These are phyloP conservation scores for Xylariaceae sp. DNA, from an alignment of 2,329 filamentous ascomycete genomes.

Conservation along the genomic window DNA sequence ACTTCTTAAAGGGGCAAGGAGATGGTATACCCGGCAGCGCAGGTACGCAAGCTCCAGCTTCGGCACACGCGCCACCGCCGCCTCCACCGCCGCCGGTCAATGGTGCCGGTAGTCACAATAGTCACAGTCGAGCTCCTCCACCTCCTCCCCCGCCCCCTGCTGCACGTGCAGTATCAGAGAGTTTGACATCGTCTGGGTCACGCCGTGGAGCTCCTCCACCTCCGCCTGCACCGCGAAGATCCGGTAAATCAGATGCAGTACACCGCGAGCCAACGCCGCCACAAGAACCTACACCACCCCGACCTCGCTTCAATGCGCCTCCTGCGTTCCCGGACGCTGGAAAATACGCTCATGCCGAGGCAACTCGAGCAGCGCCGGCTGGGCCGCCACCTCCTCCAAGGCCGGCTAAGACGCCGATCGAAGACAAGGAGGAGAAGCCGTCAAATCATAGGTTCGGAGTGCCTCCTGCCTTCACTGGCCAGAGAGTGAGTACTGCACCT, in stretches of 20 bases:
- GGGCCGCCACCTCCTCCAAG: constrained; percentile 69
- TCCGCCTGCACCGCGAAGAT: constrained; percentile 63
- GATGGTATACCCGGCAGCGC: constrained; percentile 42
- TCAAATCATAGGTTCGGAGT: constrained; percentile 66
- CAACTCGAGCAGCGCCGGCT: constrained; percentile 46
- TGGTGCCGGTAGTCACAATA: constrained; percentile 37
- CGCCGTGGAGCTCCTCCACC: constrained; percentile 53
- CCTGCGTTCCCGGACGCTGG: constrained; percentile 89
- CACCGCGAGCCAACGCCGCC: constrained; percentile 59
- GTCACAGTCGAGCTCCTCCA: constrained; percentile 43
- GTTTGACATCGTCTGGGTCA: constrained; percentile 40
- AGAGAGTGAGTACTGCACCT: constrained; percentile 60
- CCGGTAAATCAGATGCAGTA: constrained; percentile 52
- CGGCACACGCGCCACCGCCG: constrained; percentile 44
- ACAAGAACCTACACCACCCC: constrained; percentile 70
- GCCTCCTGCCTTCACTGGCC: constrained; percentile 76
- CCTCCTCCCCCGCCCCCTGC: constrained; percentile 40
- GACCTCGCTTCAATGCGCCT: constrained; percentile 77
- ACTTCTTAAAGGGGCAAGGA: constrained; percentile 63
- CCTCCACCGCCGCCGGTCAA: constrained; percentile 41
- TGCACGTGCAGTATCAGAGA: constrained; percentile 36
- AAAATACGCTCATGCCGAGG: constrained; percentile 69
- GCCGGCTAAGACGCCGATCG: constrained; percentile 71
- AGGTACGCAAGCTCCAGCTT: constrained; percentile 24
- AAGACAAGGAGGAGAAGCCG: constrained; percentile 61